Percentiles rank a stretch among this genome's conserved stretches.
Conservation (phyloP, 306 rosid genomes). For the Lithocarpus polystachyus region DNA sequence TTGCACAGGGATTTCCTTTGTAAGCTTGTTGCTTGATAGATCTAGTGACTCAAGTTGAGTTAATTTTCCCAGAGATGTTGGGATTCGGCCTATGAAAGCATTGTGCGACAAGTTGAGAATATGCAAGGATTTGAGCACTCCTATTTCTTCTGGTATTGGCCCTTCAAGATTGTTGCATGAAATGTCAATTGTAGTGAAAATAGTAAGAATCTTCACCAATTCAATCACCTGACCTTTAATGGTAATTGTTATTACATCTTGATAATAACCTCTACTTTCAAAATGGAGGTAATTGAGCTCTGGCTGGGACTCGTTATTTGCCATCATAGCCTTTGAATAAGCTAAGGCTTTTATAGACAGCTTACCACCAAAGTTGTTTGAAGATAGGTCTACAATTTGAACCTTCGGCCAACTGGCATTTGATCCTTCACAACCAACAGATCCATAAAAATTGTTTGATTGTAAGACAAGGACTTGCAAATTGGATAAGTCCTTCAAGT, state of each 20-base stretch:
- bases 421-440: background rate
- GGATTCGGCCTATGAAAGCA: conserved; percentile 7
- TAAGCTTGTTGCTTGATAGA: conserved; percentile 14
- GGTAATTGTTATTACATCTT: conserved; percentile 32
- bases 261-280: conserved; percentile 1
- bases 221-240: conserved; percentile 24
- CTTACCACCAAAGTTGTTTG: background rate
- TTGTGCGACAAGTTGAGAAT: conserved; percentile 14
- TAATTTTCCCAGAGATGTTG: conserved; percentile 12
- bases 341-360: background rate
- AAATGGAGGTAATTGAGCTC: conserved; percentile 17
- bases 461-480: conserved; percentile 39
- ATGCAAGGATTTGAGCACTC: conserved; percentile 3
- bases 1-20: background rate
- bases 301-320: background rate
- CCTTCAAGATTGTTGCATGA: conserved; percentile 30
- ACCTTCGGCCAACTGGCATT: conserved; percentile 21
- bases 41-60: conserved; percentile 12
- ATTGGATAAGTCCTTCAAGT: conserved; percentile 7
- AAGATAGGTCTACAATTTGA: conserved; percentile 38
- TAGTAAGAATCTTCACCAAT: conserved; percentile 19
- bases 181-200: conserved; percentile 35
- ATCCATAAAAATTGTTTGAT: conserved; percentile 21
- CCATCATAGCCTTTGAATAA: conserved; percentile 12
- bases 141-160: conserved; percentile 23